Evolutionary conservation across 2,329 filamentous ascomycete genomes (phyloP).

Genomic region (Pseudogymnoascus sp.): DNA sequence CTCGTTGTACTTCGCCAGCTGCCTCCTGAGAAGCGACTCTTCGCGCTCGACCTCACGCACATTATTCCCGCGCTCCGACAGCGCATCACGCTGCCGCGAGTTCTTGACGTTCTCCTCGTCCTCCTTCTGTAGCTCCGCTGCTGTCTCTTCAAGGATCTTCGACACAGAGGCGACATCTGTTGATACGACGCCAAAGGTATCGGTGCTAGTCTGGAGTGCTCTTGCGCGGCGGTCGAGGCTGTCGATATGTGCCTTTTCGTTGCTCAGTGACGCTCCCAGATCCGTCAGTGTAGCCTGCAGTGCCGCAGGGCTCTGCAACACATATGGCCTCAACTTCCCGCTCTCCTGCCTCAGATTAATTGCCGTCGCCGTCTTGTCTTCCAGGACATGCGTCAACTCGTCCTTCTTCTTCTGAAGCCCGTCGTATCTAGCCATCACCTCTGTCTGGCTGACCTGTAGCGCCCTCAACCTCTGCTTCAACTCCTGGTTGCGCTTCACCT

Average conservation of each 20-base stretch:
- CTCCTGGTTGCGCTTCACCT: slow-evolving; percentile 78
- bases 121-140: slow-evolving; percentile 77
- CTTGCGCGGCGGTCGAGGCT: slow-evolving; percentile 78
- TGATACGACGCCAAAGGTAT: slow-evolving; percentile 78
- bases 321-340: slow-evolving; percentile 83
- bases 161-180: slow-evolving; percentile 83
- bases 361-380: slow-evolving; percentile 64
- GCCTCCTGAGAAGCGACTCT: slow-evolving; percentile 74
- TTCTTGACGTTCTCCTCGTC: slow-evolving; percentile 83
- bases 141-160: slow-evolving; percentile 81
- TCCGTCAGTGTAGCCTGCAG: slow-evolving; percentile 78
- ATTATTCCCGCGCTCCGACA: slow-evolving; percentile 81
- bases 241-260: slow-evolving; percentile 81
- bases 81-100: slow-evolving; percentile 72
- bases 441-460: slow-evolving; percentile 73
- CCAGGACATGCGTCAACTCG: slow-evolving; percentile 63
- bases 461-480: slow-evolving; percentile 76
- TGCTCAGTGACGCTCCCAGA: slow-evolving; percentile 67
- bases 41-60: slow-evolving; percentile 87
- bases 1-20: slow-evolving; percentile 78
- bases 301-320: slow-evolving; percentile 76
- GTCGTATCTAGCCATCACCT: slow-evolving; percentile 74
- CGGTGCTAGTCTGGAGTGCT: slow-evolving; percentile 82
- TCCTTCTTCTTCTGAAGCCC: slow-evolving; percentile 74
- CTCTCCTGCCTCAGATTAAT: slow-evolving; percentile 74